Base-by-base conservation (phyloP, 228 moss, liverwort and hornwort species). In the Sphagnum fallax region DNA sequence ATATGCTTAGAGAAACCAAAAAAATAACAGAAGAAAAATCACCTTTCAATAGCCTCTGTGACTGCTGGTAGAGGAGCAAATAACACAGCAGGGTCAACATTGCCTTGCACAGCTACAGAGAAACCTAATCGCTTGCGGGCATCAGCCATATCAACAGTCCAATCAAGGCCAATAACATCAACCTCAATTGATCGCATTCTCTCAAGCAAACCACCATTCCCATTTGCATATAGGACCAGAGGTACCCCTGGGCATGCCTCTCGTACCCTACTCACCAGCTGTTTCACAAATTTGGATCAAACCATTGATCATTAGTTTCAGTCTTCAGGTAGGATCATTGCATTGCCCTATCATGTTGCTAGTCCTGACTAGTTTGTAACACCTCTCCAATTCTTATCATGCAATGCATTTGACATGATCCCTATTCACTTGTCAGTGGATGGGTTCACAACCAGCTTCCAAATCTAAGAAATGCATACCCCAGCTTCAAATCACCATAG, bases 101-200 rank as follows among this genome's bases (percentile, higher is more conserved):
- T 88, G 72, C 88, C 88, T 83, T 88, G 88, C 11, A 88, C 80
- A 47, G 88, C 85, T 7, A 80, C 67, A 51, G 85, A 85, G 47
- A 80, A 78, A 68, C 88, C 88, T 0, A 88, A 67, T 57, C 88
- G 88, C 15, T 76, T 82, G 59, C 88, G 84, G 51, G 82, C 88
- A 63, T 88, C 88, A 8, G 82, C 88, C 88, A 88, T 88, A 55
- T 88, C 88, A 66, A 88, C 79, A 5, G 88, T 88, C 88, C 88
- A 88, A 65, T 88, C 88, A 47, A 88, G 73, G 10, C 88, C 88
- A 51, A 88, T 85, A 14, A 88, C 85, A 16, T 88, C 88, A 6
- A 88, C 88, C 53, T 82, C 82, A 67, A 82, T 69, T 12, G 74
- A 77, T 48, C 73, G 78, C 88, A 88, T 88, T 61, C 88, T 82